phyloP scores from a whole-genome alignment of 108 stramenopile genomes.

The Pseudonitzschia multiseries region DNA sequence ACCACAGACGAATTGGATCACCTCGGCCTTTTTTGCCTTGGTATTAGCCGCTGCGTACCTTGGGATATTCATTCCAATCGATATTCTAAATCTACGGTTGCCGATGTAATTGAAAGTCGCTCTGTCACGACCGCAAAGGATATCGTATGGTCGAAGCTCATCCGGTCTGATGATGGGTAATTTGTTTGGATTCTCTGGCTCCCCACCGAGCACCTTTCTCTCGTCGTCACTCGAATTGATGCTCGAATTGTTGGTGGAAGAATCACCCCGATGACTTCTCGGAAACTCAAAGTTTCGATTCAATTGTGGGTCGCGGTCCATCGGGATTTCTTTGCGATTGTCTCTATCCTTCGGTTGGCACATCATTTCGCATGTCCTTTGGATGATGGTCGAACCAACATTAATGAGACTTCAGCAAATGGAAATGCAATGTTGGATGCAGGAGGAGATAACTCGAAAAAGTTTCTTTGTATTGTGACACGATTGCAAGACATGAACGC shows the following conservation, averaged over 20 bases:
- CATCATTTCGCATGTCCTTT: too few species aligned
- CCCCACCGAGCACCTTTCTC: background rate
- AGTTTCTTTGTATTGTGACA: too few species aligned
- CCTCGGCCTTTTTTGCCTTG: conserved; percentile 23
- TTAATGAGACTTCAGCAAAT: too few species aligned
- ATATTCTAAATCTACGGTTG: conserved; percentile 43
- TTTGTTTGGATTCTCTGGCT: background rate
- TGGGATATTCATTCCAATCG: conserved; percentile 26
- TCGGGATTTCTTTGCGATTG: background rate
- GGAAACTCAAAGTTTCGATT: too few species aligned
- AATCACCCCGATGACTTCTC: too few species aligned
- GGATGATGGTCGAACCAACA: too few species aligned
- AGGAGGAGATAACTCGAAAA: too few species aligned
- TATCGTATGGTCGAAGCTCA: conserved; percentile 36
- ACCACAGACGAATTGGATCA: conserved; percentile 22
- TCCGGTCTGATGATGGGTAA: background rate
- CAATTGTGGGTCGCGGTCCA: background rate
- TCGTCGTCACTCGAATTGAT: background rate
- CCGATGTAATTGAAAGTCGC: conserved; percentile 39
- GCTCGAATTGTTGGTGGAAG: background rate
- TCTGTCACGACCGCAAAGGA: conserved; percentile 34
- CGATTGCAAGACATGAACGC: too few species aligned
- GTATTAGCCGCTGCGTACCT: conserved; percentile 18
- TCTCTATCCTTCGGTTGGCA: too few species aligned
- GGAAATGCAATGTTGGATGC: too few species aligned